Evolutionary conservation across 2,329 filamentous ascomycete species (phyloP), one percentile per base, ranked within the genome.

Genomic region (Diaporthe sp.): DNA sequence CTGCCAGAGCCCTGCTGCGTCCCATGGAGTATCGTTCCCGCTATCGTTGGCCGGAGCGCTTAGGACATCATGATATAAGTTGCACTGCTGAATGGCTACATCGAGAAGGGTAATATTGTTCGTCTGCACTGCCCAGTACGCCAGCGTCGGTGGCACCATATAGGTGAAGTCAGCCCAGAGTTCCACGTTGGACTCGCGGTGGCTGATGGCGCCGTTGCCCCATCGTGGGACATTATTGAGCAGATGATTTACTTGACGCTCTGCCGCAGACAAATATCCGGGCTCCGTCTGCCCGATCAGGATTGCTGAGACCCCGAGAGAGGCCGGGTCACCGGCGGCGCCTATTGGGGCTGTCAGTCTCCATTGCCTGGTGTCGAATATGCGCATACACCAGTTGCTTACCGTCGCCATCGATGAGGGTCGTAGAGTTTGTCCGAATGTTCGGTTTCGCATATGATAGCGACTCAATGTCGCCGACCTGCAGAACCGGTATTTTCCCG

Each of bases 371-470:
- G 7, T 34, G 28, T 2, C 25, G 53, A 31, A 34, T 22, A 10
- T 13, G 4, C 1, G n/a, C 8, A n/a, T 39, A 10, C 34, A 15
- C 8, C 31, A 60, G 9, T 9, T 2, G 2, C 60, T 47, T 22
- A 65, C 60, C 60, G 17, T 65, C 60, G 25, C 60, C 60, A 34
- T 65, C 60, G n/a, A 65, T n/a, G 2, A 65, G 60, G 5, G 39
- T 65, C 1, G 60, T 65, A 22, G 60, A 65, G 60, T 65, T 65
- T 20, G 60, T 65, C 25, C 60, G 25, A 17, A 65, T 65, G 39
- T 65, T 28, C 4, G 39, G 25, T 5, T 22, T 22, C 1, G 60
- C 60, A 4, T 65, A 65, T 10, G n/a, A 47, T 4, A 65, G 60
- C 4, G 60, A 65, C 39, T 65, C 1, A 9, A 20, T 47, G 25